Evolutionary conservation across 352 stramenopile species (phyloP).

Genomic region (Pythium dissimile): DNA sequence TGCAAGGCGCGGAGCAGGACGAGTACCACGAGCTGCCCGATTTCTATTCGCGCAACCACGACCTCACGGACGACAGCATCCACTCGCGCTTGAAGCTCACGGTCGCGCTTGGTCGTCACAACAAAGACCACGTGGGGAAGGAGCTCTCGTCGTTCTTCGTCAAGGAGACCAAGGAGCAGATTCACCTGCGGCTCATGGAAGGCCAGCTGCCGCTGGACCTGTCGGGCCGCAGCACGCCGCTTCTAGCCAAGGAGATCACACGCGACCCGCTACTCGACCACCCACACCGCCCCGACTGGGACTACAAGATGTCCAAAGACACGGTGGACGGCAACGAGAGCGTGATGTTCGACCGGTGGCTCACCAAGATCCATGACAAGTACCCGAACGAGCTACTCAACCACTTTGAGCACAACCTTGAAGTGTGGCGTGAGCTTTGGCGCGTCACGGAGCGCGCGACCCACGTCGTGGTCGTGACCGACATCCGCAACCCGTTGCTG

Average conservation of each 20-base stretch:
- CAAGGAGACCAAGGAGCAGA: conserved; percentile 86
- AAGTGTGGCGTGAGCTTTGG: conserved; percentile 87
- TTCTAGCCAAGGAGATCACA: conserved; percentile 57
- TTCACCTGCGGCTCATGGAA: conserved; percentile 82
- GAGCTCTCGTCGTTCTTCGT: conserved; percentile 85
- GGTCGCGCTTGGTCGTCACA: conserved; percentile 77
- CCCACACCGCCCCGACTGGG: conserved; percentile 65
- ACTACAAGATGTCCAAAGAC: conserved; percentile 82
- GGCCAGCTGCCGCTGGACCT: conserved; percentile 66
- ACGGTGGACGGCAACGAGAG: conserved; percentile 80
- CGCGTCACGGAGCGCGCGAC: conserved; percentile 80
- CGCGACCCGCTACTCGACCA: conserved; percentile 72
- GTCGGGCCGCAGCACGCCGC: conserved; percentile 39
- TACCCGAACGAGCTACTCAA: conserved; percentile 81
- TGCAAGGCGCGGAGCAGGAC: conserved; percentile 16
- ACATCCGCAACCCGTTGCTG: conserved; percentile 78
- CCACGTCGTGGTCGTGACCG: conserved; percentile 73
- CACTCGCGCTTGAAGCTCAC: conserved; percentile 72
- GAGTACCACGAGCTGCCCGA: conserved; percentile 45
- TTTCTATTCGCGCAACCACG: conserved; percentile 67
- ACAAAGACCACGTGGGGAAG: conserved; percentile 78
- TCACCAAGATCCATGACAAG: conserved; percentile 83
- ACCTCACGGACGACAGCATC: conserved; percentile 58
- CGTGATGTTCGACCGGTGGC: conserved; percentile 85
- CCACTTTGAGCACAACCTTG: conserved; percentile 84